A percentile compares a stretch with the other conserved stretches of the same genome.
Evolutionary conservation across 495 filamentous ascomycete genomes (phyloP).

Genomic region (Penicillium egyptiacum): DNA sequence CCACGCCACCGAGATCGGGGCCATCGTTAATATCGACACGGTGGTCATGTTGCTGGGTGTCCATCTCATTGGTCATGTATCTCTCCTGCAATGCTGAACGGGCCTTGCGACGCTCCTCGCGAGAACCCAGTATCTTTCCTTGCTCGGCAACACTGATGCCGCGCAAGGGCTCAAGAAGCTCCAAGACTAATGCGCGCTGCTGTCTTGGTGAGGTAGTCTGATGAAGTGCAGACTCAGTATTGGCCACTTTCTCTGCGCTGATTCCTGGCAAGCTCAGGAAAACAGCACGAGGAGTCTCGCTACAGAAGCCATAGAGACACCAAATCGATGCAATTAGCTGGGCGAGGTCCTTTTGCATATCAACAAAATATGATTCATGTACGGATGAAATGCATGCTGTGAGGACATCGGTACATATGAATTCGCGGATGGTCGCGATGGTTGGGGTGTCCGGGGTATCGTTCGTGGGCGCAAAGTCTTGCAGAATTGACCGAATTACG

Average conservation of each 20-base stretch:
- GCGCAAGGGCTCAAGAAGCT: conserved; percentile 79
- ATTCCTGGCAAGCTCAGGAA: conserved; percentile 61
- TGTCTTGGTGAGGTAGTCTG: conserved; percentile 67
- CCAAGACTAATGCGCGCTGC: conserved; percentile 81
- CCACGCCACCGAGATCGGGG: conserved; percentile 63
- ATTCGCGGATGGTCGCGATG: conserved; percentile 77
- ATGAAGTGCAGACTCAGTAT: conserved; percentile 51
- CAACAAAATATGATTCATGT: conserved; percentile 93
- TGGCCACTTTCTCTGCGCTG: conserved; percentile 43
- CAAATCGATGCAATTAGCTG: conserved; percentile 84
- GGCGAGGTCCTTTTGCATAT: conserved; percentile 91
- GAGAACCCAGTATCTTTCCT: conserved; percentile 67
- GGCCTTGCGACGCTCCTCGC: conserved; percentile 52
- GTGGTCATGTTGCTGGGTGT: conserved; percentile 41
- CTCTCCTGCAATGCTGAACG: conserved; percentile 55
- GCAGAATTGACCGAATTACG: conserved; percentile 78
- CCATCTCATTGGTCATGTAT: conserved; percentile 55
- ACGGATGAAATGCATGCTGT: conserved; percentile 82
- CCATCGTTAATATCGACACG: conserved; percentile 56
- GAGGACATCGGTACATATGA: conserved; percentile 80
- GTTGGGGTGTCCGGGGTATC: conserved; percentile 52
- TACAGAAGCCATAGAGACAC: conserved; percentile 65
- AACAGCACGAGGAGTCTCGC: conserved; percentile 51
- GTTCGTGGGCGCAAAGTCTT: conserved; percentile 64
- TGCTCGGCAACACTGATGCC: conserved; percentile 91